Evolutionary conservation across 2,329 filamentous ascomycete species (phyloP), one percentile per base, ranked within the genome.

Genomic region (Dactylonectria estremocensis): DNA sequence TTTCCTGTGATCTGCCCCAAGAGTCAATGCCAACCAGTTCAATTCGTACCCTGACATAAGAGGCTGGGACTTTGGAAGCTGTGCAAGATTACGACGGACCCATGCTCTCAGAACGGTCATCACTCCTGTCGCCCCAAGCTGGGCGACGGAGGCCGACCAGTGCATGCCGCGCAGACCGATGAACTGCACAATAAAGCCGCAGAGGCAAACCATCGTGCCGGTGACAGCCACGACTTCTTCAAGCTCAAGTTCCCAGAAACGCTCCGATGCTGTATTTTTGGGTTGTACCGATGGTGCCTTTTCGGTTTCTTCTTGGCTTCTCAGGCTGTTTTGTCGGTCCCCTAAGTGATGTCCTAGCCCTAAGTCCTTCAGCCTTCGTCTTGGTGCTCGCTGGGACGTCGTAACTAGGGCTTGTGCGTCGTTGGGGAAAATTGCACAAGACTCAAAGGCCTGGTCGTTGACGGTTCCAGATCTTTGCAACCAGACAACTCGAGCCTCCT

Each of bases 101-200:
- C n/a, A 67, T 6, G 74, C 72, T 37, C 78, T 71, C 5, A 77
- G 20, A 14, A 50, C 37, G 10, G 69, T 70, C 77, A 79, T 79
- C 3, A 75, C 13, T 9, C 74, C 1, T 1, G 68, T 72, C 9
- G 68, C 70, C 0, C 28, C 73, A n/a, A 80, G 74, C 33, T 78
- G 77, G 8, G 63, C 65, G 24, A 78, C 49, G 5, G 75, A 66
- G 1, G 64, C 71, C 1, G 76, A 76, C 73, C 74, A 78, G 53
- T 78, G 72, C 70, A 76, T 71, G 1, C 64, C 71, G 4, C 76
- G 69, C 31, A 77, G 52, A 5, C 77, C 78, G 18, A 74, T 63
- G 24, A 80, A 79, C 50, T 80, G 78, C 1, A 72, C 37, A 10
- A 79, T 22, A 52, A 76, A 80, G 3, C 78, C 78, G 14, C 8